A percentile compares a stretch with the other conserved stretches of the same genome.
Conservation (phyloP, 768 basidiomycete species). For the Nidularia pulvinata region DNA sequence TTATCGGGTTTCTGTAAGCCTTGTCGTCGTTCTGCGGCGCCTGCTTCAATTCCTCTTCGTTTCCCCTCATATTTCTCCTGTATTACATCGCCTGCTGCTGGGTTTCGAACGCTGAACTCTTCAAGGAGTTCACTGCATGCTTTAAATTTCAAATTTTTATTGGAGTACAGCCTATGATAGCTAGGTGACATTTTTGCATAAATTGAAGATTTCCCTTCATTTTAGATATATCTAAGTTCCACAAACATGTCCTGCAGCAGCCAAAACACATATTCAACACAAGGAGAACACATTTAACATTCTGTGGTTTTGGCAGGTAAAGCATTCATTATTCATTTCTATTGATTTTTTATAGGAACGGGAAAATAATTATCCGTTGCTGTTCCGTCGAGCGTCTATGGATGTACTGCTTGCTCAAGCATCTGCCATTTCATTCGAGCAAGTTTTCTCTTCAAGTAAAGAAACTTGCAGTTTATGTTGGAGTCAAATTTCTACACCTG, state of each 20-base stretch:
- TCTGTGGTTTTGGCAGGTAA: neutral
- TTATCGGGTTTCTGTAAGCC: neutral
- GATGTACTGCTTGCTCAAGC: slow-evolving; percentile 24
- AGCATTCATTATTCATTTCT: neutral
- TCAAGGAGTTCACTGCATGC: too few species aligned
- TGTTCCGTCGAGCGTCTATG: slow-evolving; percentile 14
- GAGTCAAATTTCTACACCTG: slow-evolving; percentile 10
- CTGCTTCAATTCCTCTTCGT: neutral
- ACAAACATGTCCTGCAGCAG: too few species aligned
- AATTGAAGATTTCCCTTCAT: too few species aligned
- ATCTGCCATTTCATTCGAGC: slow-evolving; percentile 25
- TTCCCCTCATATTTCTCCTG: neutral
- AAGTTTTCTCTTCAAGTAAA: slow-evolving; percentile 26
- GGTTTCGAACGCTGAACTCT: too few species aligned
- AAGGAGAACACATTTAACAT: neutral
- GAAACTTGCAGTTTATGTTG: slow-evolving; percentile 18
- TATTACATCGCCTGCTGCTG: too few species aligned
- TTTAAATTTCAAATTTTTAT: too few species aligned
- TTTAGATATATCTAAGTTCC: too few species aligned
- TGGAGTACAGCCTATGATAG: too few species aligned
- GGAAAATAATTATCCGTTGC: slow-evolving; percentile 8
- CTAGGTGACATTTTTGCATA: too few species aligned
- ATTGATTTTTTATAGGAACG: neutral
- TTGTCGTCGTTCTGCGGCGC: neutral
- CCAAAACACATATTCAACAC: too few species aligned